Percentiles rank a stretch among this genome's conserved stretches.
These are phyloP conservation scores for Stephania japonica DNA, from an alignment of 164 flowering plant species.

Conservation along the genomic window DNA sequence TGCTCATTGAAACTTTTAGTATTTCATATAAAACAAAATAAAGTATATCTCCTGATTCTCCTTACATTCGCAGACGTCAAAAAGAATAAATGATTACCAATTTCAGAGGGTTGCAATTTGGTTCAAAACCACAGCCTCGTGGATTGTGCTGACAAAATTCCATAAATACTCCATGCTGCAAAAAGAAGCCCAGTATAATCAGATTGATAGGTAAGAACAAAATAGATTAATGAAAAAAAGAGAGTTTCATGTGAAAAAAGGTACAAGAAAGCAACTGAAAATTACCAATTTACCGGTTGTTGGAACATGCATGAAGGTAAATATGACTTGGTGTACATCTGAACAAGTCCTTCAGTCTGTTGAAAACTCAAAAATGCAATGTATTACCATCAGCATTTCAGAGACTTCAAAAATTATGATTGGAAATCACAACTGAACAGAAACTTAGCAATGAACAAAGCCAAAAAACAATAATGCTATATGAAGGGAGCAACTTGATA, in stretches of 20 bases:
- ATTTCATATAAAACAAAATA: no score
- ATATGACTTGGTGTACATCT: constrained; percentile 45
- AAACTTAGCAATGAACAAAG: neutral
- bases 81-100: constrained; percentile 38
- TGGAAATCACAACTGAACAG: neutral
- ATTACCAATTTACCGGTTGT: constrained; percentile 48
- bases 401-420: neutral
- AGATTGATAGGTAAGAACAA: neutral
- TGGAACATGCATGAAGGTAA: constrained; percentile 40
- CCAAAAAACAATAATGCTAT: neutral
- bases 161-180: constrained; percentile 55
- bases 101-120: constrained; percentile 29
- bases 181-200: constrained; percentile 15
- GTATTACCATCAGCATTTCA: constrained; percentile 24
- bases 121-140: constrained; percentile 33
- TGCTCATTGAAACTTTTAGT: no score
- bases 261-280: constrained; percentile 6
- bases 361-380: constrained; percentile 33
- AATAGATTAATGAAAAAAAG: neutral
- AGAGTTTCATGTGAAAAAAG: neutral
- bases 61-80: neutral
- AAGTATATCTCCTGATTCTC: no score
- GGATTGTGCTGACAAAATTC: constrained; percentile 58
- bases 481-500: constrained; percentile 3
- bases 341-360: constrained; percentile 76